Evolutionary conservation across 805 yeast genomes (phyloP).

Genomic region (Kodamaea sagamina): DNA sequence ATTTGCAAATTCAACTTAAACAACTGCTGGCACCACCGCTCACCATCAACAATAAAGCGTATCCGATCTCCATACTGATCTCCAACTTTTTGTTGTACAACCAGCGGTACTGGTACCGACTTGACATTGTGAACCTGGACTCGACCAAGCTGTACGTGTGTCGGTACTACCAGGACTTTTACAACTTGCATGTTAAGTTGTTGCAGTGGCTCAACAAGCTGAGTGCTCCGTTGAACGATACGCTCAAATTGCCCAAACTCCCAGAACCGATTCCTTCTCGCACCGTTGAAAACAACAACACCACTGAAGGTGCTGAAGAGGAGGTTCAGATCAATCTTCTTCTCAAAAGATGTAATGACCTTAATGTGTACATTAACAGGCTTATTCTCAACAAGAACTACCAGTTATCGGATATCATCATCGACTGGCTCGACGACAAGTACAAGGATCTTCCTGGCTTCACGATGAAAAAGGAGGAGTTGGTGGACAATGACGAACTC

Average conservation of each 20-base stretch:
- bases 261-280: constrained; percentile 50
- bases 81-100: constrained; percentile 41
- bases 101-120: constrained; percentile 54
- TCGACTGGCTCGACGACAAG: constrained; percentile 30
- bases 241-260: constrained; percentile 36
- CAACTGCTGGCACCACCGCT: constrained; percentile 22
- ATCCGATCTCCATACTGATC: constrained; percentile 39
- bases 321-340: constrained; percentile 22
- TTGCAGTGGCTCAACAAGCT: constrained; percentile 22
- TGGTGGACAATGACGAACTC: constrained; percentile 24
- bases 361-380: constrained; percentile 42
- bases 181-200: constrained; percentile 43
- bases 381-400: constrained; percentile 32
- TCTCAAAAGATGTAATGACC: constrained; percentile 40
- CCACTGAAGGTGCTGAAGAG: constrained; percentile 9
- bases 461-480: constrained; percentile 4
- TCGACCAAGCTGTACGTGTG: constrained; percentile 43
- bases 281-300: constrained; percentile 19
- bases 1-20: constrained; percentile 31
- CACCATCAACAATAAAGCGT: constrained; percentile 33
- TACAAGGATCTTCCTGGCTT: constrained; percentile 31
- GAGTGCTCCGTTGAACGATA: constrained; percentile 9
- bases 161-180: constrained; percentile 54
- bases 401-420: constrained; percentile 28
- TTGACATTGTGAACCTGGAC: constrained; percentile 41